A percentile compares a stretch with the other conserved stretches of the same genome.
Evolutionary conservation across 306 rosid species (phyloP).

Genomic region (Glycine soja): DNA sequence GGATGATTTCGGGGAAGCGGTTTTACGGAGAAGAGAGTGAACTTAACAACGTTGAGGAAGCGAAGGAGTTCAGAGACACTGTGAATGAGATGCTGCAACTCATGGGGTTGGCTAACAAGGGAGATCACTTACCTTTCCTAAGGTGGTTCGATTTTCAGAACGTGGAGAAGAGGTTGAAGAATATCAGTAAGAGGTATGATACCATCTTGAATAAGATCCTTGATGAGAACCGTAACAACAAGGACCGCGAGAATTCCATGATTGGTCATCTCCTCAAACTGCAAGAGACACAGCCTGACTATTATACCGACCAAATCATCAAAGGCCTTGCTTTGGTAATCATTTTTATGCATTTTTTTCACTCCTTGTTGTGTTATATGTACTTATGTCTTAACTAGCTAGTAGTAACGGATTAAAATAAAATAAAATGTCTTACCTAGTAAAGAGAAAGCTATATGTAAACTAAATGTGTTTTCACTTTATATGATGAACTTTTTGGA

Average conservation of each 20-base stretch:
- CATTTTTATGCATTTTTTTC: too few relatives aligned
- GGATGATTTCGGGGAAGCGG: slow-evolving; percentile 18
- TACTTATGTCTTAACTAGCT: not conserved
- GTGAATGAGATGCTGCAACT: not conserved
- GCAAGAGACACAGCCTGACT: slow-evolving; percentile 2
- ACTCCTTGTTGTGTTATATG: too few relatives aligned
- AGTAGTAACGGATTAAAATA: too few relatives aligned
- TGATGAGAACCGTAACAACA: not conserved
- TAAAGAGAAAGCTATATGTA: not conserved
- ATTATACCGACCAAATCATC: not conserved
- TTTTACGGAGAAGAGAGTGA: not conserved
- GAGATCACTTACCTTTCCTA: not conserved
- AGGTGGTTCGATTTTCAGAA: slow-evolving; percentile 22
- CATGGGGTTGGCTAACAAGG: not conserved
- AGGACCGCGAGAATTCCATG: not conserved
- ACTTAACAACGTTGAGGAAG: not conserved
- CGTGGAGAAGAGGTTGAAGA: not conserved
- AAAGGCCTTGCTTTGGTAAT: slow-evolving; percentile 21
- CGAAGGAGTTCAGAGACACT: slow-evolving; percentile 10
- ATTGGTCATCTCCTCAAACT: slow-evolving; percentile 1
- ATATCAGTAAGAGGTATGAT: not conserved
- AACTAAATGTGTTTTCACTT: not conserved
- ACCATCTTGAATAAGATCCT: not conserved
- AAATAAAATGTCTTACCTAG: too few relatives aligned
- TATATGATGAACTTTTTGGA: not conserved